Conservation (phyloP, 2,329 filamentous ascomycete species). For the Alternaria atra region DNA sequence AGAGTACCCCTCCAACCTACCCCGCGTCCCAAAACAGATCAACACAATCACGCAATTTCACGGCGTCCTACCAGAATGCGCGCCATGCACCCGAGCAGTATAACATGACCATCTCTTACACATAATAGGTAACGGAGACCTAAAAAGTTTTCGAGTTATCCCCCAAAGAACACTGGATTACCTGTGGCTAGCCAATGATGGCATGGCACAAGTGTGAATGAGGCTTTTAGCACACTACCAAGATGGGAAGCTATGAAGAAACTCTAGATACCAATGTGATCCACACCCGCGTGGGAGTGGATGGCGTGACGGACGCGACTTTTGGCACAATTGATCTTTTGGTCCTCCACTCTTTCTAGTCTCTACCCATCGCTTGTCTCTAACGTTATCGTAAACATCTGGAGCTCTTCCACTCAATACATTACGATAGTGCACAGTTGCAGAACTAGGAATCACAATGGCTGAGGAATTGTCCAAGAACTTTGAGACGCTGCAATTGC, state of each 20-base stretch:
- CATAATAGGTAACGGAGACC: neutral
- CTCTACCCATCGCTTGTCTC: neutral
- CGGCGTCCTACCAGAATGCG: neutral
- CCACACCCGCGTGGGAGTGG: neutral
- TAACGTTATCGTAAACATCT: neutral
- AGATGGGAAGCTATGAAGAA: neutral
- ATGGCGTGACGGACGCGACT: constrained; percentile 16
- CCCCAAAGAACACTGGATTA: neutral
- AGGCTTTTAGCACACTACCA: neutral
- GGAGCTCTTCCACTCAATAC: neutral
- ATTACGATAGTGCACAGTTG: neutral
- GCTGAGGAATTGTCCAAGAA: constrained; percentile 53
- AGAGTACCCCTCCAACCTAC: constrained; percentile 1
- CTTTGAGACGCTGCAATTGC: constrained; percentile 62
- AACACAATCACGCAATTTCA: constrained; percentile 3
- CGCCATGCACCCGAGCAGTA: neutral
- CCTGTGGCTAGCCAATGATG: neutral
- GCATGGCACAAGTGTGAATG: neutral
- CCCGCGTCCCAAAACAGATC: constrained; percentile 1
- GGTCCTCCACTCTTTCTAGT: constrained; percentile 3
- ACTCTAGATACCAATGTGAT: neutral
- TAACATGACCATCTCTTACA: neutral
- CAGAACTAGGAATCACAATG: constrained; percentile 28
- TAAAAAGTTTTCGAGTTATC: neutral
- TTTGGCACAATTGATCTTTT: neutral